These are phyloP conservation scores for Globisporangium uncinulatum DNA, from an alignment of 352 stramenopile genomes.

Conservation along the genomic window DNA sequence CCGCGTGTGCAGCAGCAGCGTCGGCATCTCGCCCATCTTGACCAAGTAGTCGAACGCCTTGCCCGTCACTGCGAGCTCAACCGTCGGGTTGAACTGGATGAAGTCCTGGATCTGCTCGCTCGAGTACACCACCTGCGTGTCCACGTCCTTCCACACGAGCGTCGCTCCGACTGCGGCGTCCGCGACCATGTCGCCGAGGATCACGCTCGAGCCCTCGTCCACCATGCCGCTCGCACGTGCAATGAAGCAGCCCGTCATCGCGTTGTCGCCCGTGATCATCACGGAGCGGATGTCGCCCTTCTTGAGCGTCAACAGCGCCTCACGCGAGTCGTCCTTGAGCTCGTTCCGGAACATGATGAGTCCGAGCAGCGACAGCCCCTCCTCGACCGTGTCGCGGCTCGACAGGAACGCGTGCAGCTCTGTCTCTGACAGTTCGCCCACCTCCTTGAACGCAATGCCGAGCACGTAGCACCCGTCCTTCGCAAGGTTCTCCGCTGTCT, in stretches of 20 bases:
- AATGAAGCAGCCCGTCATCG: constrained; percentile 76
- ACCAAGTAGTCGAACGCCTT: constrained; percentile 66
- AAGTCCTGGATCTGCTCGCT: constrained; percentile 45
- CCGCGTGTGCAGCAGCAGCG: constrained; percentile 56
- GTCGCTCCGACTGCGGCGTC: constrained; percentile 23
- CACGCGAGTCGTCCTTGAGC: constrained; percentile 78
- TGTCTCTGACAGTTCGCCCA: constrained; percentile 25
- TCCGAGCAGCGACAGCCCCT: constrained; percentile 62
- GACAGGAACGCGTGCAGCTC: constrained; percentile 38
- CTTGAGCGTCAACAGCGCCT: constrained; percentile 75
- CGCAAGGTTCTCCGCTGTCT: constrained; percentile 45
- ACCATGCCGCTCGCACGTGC: constrained; percentile 64
- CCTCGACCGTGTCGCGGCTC: constrained; percentile 73
- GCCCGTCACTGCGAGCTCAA: constrained; percentile 68
- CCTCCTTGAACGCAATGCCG: constrained; percentile 65
- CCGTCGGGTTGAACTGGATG: constrained; percentile 25
- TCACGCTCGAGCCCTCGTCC: constrained; percentile 28
- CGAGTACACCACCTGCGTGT: constrained; percentile 43
- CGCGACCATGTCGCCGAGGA: constrained; percentile 57
- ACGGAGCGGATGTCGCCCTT: constrained; percentile 65
- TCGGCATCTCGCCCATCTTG: constrained; percentile 52
- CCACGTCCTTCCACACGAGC: constrained; percentile 64
- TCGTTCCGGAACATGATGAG: constrained; percentile 90
- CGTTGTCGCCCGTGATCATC: constrained; percentile 90
- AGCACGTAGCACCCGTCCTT: constrained; percentile 89